These are phyloP conservation scores for Testicularia cyperi DNA, from an alignment of 1,284 basidiomycete species.

Conservation along the genomic window DNA sequence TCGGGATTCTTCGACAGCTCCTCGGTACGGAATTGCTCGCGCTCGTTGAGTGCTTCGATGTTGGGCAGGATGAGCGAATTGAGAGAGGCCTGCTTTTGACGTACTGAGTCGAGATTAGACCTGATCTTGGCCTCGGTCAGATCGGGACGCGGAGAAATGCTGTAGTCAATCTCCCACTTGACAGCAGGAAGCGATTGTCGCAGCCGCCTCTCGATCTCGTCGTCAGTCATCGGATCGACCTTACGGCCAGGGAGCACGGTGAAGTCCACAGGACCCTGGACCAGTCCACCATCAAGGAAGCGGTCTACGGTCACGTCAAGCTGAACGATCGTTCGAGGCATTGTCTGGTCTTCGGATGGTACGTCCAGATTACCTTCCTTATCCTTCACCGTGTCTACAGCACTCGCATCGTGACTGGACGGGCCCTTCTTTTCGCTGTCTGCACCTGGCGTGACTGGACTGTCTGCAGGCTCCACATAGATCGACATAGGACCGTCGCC, in stretches of 20 bases:
- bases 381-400: background rate
- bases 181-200: constrained; percentile 18
- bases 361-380: background rate
- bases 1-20: constrained; percentile 35
- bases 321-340: constrained; percentile 36
- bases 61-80: constrained; percentile 51
- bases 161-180: constrained; percentile 50
- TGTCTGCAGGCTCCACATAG: constrained; percentile 39
- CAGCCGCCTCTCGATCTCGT: constrained; percentile 39
- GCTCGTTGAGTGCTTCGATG: constrained; percentile 49
- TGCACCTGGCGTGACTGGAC: background rate
- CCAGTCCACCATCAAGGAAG: constrained; percentile 44
- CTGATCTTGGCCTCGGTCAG: constrained; percentile 32
- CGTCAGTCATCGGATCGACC: constrained; percentile 31
- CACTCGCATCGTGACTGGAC: background rate
- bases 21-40: constrained; percentile 39
- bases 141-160: constrained; percentile 41
- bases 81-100: constrained; percentile 28
- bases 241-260: constrained; percentile 23
- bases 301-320: constrained; percentile 53
- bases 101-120: constrained; percentile 33
- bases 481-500: constrained; percentile 30
- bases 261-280: constrained; percentile 53
- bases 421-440: background rate
- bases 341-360: too few relatives aligned